Evolutionary conservation across 208 protist genomes (phyloP), one percentile per base, ranked within the genome.

Genomic region (Leishmania tropica): DNA sequence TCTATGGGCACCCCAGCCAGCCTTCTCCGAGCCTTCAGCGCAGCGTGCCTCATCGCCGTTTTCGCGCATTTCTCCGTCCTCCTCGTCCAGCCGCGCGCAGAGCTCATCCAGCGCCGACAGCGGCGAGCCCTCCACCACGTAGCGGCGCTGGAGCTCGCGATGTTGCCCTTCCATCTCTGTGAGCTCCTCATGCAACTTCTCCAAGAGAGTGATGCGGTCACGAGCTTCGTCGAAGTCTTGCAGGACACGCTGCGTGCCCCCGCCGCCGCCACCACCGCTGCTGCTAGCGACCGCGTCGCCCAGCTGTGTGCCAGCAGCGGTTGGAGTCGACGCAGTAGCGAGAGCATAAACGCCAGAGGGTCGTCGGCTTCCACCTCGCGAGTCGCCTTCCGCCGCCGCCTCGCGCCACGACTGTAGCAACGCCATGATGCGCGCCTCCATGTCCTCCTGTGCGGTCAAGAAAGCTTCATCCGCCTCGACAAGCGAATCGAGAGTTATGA

Each of bases 41-140:
- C 17, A 17, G 40, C 68, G 6, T 21, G 68, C 19, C 2, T n/a
- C 21, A 31, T n/a, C 45, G 45, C 45, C 42, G 28, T 31, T 45
- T 28, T 17, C 45, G 45, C 67, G 76, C 21, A 48, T 73, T 13
- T 48, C n/a, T 53, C 72, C 47, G 31, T 70, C 71, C 19, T 48
- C 77, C 15, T 40, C 79, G 21, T 76, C 65, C 47, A 84, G 76
- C 3, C 40, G 68, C 21, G 37, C 75, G 24, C 45, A 56, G 19
- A 80, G 15, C 51, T 53, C 54, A n/a, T 82, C 74, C 60, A 88
- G 53, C 37, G 78, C 58, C 4, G 42, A 68, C 31, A 78, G 45
- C 21, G 64, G 47, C 15, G 76, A 64, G 62, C 70, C 65, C 78
- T 88, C 85, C 35, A 85, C 77, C n/a, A 85, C 75, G 77, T 85